Evolutionary conservation across 371 early-diverging fungal species (phyloP).

Genomic region (Syncephalastrum racemosum): DNA sequence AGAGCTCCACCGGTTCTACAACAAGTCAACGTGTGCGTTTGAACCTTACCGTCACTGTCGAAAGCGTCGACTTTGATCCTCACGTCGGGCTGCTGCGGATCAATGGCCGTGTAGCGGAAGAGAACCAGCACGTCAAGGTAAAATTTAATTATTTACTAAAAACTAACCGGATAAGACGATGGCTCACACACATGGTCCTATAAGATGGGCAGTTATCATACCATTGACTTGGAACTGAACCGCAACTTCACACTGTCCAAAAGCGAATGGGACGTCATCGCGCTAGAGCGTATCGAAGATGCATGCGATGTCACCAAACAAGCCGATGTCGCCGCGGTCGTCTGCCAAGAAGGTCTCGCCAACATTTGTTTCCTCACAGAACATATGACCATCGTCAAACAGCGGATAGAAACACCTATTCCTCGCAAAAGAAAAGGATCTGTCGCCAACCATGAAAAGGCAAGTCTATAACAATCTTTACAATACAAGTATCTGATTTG

Average conservation of each 20-base stretch:
- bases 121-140: slow-evolving; percentile 91
- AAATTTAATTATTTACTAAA: not conserved
- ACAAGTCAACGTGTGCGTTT: slow-evolving; percentile 84
- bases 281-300: slow-evolving; percentile 83
- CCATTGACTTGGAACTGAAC: slow-evolving; percentile 91
- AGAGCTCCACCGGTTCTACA: slow-evolving; percentile 86
- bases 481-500: not conserved
- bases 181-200: not conserved
- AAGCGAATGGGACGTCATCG: slow-evolving; percentile 91
- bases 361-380: slow-evolving; percentile 92
- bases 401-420: slow-evolving; percentile 87
- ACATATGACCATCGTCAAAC: slow-evolving; percentile 93
- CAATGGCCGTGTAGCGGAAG: slow-evolving; percentile 83
- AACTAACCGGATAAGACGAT: not conserved
- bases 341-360: slow-evolving; percentile 95
- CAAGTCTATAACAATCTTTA: slow-evolving; percentile 7
- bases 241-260: slow-evolving; percentile 86
- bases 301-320: slow-evolving; percentile 89
- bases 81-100: slow-evolving; percentile 83
- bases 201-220: slow-evolving; percentile 93
- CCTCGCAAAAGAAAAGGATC: slow-evolving; percentile 93
- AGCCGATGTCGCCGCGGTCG: slow-evolving; percentile 94
- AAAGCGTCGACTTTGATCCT: slow-evolving; percentile 86
- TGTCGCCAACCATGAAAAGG: slow-evolving; percentile 87
- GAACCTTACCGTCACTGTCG: slow-evolving; percentile 84